A percentile compares a stretch with the other conserved stretches of the same genome.
Evolutionary conservation across 192 early-diverging fungal species (phyloP).

Genomic region (Backusella sp.): DNA sequence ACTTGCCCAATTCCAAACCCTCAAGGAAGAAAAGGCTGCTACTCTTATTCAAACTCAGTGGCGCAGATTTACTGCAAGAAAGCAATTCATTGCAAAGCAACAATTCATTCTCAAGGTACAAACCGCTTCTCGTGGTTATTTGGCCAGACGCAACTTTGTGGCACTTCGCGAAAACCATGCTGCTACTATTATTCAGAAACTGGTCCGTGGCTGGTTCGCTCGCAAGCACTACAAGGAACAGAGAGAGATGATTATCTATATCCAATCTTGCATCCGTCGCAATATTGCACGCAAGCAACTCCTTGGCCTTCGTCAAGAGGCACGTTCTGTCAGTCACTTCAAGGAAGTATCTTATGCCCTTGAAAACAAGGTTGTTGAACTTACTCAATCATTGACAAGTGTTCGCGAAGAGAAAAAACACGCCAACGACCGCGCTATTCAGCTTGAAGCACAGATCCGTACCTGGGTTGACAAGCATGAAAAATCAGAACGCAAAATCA

Average conservation of each 20-base stretch:
- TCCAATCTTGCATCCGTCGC: conserved; percentile 85
- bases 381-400: conserved; percentile 75
- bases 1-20: conserved; percentile 43
- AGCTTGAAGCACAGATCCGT: conserved; percentile 63
- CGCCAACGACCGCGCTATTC: conserved; percentile 53
- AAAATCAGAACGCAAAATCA: conserved; percentile 57
- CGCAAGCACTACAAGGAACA: conserved; percentile 59
- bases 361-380: conserved; percentile 94
- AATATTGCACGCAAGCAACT: conserved; percentile 69
- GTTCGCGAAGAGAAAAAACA: conserved; percentile 69
- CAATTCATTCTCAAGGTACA: conserved; percentile 65
- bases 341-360: conserved; percentile 93
- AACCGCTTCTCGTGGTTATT: conserved; percentile 56
- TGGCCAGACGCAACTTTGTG: conserved; percentile 63
- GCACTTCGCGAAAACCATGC: conserved; percentile 59
- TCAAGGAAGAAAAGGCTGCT: conserved; percentile 71
- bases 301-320: conserved; percentile 75
- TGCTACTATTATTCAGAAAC: conserved; percentile 76
- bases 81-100: conserved; percentile 40
- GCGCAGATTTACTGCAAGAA: conserved; percentile 63
- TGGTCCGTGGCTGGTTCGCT: conserved; percentile 65
- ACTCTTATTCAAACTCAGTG: conserved; percentile 72
- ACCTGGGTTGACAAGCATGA: conserved; percentile 73
- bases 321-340: conserved; percentile 86
- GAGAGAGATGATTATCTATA: conserved; percentile 58